A percentile compares a stretch with the other conserved stretches of the same genome.
These are phyloP conservation scores for Omphalotus guepiniiformis DNA, from an alignment of 768 basidiomycete species.

Conservation along the genomic window DNA sequence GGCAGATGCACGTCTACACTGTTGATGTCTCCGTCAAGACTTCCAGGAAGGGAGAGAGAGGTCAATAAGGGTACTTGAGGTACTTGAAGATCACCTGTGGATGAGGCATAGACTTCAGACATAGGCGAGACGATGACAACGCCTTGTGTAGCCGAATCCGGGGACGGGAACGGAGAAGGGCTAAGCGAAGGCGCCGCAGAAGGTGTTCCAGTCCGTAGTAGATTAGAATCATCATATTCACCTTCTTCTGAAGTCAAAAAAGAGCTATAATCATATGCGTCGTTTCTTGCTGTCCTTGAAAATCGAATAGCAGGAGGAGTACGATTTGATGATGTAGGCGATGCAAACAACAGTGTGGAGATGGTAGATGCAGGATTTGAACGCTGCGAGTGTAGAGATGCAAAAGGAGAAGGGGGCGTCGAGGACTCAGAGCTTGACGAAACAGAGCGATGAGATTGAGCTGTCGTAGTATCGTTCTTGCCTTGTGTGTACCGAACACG, in stretches of 20 bases:
- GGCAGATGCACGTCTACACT: background rate
- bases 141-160: constrained; percentile 40
- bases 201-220: constrained; percentile 10
- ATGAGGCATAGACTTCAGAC: background rate
- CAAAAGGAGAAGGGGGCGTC: background rate
- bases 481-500: too few species aligned
- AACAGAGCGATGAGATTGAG: background rate
- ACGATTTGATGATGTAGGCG: constrained; percentile 7
- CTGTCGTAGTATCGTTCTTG: background rate
- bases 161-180: constrained; percentile 76
- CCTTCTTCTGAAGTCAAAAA: constrained; percentile 5
- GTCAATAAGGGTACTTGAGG: constrained; percentile 18
- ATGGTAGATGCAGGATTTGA: constrained; percentile 1
- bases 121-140: constrained; percentile 1
- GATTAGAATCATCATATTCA: constrained; percentile 10
- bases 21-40: constrained; percentile 12
- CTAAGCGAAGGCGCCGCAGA: constrained; percentile 26
- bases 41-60: constrained; percentile 26
- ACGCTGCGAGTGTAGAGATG: background rate
- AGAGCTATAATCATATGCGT: constrained; percentile 1
- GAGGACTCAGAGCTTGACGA: background rate
- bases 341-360: constrained; percentile 9
- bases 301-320: constrained; percentile 2
- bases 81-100: background rate
- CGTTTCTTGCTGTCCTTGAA: background rate